Conservation (phyloP, 108 stramenopile genomes). For the Nitzschia sp. region DNA sequence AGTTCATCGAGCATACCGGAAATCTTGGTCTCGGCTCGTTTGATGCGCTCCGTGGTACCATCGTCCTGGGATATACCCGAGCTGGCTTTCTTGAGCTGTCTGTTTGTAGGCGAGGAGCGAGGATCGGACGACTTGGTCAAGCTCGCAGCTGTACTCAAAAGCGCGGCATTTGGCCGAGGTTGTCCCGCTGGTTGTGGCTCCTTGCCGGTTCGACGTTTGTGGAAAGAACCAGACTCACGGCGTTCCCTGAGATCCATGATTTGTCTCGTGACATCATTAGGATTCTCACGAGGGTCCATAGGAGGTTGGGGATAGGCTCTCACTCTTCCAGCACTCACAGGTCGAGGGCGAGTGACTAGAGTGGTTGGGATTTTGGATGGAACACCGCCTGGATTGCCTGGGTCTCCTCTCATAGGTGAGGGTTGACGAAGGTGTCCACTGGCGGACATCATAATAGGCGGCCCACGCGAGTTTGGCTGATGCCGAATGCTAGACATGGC, state of each 20-base stretch:
- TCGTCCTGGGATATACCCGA: slow-evolving; percentile 40
- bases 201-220: not conserved
- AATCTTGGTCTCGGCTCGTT: slow-evolving; percentile 46
- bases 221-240: slow-evolving; percentile 23
- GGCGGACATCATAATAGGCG: slow-evolving; percentile 1
- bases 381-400: too few species aligned
- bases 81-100: slow-evolving; percentile 5
- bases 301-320: not conserved
- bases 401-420: not conserved
- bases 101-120: slow-evolving; percentile 8
- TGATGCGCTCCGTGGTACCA: slow-evolving; percentile 28
- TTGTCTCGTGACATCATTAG: slow-evolving; percentile 33
- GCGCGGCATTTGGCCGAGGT: slow-evolving; percentile 2
- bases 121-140: slow-evolving; percentile 8
- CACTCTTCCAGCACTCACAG: slow-evolving; percentile 30
- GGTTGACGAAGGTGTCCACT: not conserved
- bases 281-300: slow-evolving; percentile 25
- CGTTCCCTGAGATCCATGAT: slow-evolving; percentile 42
- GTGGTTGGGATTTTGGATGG: slow-evolving; percentile 3
- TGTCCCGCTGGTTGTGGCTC: not conserved
- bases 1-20: slow-evolving; percentile 42
- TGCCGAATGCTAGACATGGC: slow-evolving; percentile 30
- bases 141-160: not conserved
- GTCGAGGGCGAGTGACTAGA: slow-evolving; percentile 11
- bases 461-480: slow-evolving; percentile 1